A percentile compares a stretch with the other conserved stretches of the same genome.
Conservation (phyloP, 192 early-diverging fungal species). For the Glomus cerebriforme region DNA sequence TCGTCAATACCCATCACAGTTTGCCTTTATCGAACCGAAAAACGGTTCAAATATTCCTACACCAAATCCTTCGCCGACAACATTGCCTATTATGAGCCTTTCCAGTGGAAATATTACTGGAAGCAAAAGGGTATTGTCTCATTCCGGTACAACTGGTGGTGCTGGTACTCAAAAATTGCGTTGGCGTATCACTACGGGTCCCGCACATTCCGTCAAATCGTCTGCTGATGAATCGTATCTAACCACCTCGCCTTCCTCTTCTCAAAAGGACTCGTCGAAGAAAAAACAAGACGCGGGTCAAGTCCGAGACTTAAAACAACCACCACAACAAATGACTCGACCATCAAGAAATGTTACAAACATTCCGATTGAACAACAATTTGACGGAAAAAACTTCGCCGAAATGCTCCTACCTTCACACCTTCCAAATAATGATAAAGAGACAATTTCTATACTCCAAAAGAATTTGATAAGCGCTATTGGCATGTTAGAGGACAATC, state of each 20-base stretch:
- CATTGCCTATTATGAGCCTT: slow-evolving; percentile 11
- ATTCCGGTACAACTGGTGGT: background rate
- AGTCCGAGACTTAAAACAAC: too few species aligned
- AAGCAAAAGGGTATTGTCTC: background rate
- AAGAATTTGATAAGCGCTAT: slow-evolving; percentile 18
- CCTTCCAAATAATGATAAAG: background rate
- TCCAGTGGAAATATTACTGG: background rate
- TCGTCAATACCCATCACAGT: slow-evolving; percentile 7
- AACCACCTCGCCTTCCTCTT: background rate
- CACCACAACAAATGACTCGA: background rate
- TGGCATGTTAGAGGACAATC: slow-evolving; percentile 23
- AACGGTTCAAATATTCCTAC: slow-evolving; percentile 19
- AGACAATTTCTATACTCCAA: background rate
- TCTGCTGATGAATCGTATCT: background rate
- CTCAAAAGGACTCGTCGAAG: background rate
- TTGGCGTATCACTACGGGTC: slow-evolving; percentile 29
- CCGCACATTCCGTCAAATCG: background rate
- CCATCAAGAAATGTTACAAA: background rate
- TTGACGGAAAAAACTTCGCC: background rate
- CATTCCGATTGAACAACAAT: background rate
- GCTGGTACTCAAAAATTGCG: background rate
- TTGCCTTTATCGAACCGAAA: slow-evolving; percentile 7
- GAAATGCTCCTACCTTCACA: slow-evolving; percentile 5
- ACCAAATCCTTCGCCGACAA: slow-evolving; percentile 26
- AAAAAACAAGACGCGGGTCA: background rate